Base-by-base conservation (phyloP, 164 flowering plant genomes). In the Aristolochia fimbriata region DNA sequence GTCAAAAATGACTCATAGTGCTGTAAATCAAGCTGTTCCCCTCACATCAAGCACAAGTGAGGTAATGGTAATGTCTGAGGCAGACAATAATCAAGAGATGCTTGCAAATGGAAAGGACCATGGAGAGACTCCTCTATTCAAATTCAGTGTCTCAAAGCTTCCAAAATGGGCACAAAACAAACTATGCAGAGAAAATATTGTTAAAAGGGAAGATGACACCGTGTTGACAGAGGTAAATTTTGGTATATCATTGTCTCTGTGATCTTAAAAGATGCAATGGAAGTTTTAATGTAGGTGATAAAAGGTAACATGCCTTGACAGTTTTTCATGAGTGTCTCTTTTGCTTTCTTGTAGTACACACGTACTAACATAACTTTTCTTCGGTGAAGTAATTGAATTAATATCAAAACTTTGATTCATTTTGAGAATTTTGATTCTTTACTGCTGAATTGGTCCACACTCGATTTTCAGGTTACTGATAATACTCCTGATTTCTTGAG, bases 121-220 rank as follows among this genome's bases (percentile, higher is more conserved):
- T 27, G 30, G 30, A 27, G 30, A 27, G 30, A 27, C 80, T 47
- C 65, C 76, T 27, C 30, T 27, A 61, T 85, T 83, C 66, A 78
- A 62, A 62, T 85, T 85, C 72, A 81, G 87, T 65, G 70, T 83
- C 64, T 87, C 88, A 22, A 77, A 83, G 60, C 95, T 87, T 73
- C 95, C 91, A 47, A 81, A 74, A 54, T 87, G 95, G 95, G 91
- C 95, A 46, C 80, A 76, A 63, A 62, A 64, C 52, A 81, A 85
- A 76, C 73, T 83, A 25, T 59, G 59, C 24, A 59, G 55, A 16
- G 30, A 27, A 27, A 5, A 27, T 27, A 27, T 49, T 58, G 51
- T 61, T 43, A 24, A 61, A 8, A 24, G 27, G 3, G 30, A 60
- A 58, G 66, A 52, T 24, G 67, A 66, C 30, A 59, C 59, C 54